Evolutionary conservation across 1,284 basidiomycete genomes (phyloP), one percentile per base, ranked within the genome.

Genomic region (Erythrobasidium hasegawianum): DNA sequence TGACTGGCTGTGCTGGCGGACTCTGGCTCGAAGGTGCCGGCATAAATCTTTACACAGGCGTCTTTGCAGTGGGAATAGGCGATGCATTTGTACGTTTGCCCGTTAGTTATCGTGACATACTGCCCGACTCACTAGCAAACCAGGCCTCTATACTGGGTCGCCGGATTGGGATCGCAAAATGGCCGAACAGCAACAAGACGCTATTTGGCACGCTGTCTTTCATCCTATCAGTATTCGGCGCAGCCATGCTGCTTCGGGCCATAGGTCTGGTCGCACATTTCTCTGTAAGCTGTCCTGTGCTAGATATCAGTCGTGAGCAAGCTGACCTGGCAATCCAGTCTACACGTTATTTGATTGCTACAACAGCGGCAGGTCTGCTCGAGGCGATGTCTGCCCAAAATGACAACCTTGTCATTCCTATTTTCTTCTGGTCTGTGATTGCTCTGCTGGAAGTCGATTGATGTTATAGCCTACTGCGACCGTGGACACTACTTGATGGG

Each of bases 21-120:
- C 76, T 98, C 26, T 99, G 96, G 96, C 83, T 98, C 59, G 96
- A 98, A 80, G 89, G 89, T 86, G 88, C 73, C 75, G 87, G 81
- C 55, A 80, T 95, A 55, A 79, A 92, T 64, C 84, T 86, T 73
- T 89, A 88, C 74, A 94, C 91, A n/a, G 95, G 96, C 2, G 87
- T 95, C 14, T 81, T 98, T 18, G 85, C 87, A 0, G 80, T 98
- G 11, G 96, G 96, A 0, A 83, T 98, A 40, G 96, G 96, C 9
- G 96, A 99, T 78, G 90, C 94, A 5, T 78, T 96, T 74, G 90
- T 89, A 71, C 72, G 86, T 82, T 20, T 20, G 47, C 7, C 1
- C 18, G 18, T 8, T 27, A 29, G 24, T 45, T 60, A 41, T 54
- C 11, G 20, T 22, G 18, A 7, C 22, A n/a, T 49, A 16, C 27